phyloP scores from a whole-genome alignment of 1,284 basidiomycete genomes.

The Ganoderma lucidum region DNA sequence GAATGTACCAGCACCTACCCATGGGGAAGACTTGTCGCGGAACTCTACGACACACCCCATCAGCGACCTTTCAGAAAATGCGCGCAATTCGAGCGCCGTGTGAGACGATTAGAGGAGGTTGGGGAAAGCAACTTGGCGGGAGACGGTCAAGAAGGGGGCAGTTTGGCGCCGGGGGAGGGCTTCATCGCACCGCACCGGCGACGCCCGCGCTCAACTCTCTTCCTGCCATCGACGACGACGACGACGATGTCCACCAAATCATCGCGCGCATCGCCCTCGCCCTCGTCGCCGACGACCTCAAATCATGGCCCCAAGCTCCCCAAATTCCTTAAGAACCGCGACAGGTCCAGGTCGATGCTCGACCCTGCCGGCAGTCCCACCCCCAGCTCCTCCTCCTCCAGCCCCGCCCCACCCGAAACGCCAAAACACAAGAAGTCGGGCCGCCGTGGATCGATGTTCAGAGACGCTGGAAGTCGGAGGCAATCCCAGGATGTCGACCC shows the following conservation, averaged over 20 bases:
- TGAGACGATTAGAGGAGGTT: conserved; percentile 2
- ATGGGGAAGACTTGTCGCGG: not conserved
- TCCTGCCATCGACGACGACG: conserved; percentile 36
- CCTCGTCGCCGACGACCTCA: conserved; percentile 44
- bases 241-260: conserved; percentile 43
- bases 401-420: conserved; percentile 34
- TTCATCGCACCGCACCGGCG: conserved; percentile 17
- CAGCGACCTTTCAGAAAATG: not conserved
- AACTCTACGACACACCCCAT: not conserved
- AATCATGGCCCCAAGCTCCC: conserved; percentile 60
- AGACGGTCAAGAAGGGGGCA: not conserved
- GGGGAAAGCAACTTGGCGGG: not conserved
- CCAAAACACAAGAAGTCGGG: conserved; percentile 37
- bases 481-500: conserved; percentile 43
- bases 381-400: conserved; percentile 49
- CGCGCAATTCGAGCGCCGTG: not conserved
- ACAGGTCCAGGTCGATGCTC: conserved; percentile 65
- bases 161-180: conserved; percentile 4
- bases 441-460: conserved; percentile 38
- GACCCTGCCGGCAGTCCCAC: conserved; percentile 51
- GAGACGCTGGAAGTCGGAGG: conserved; percentile 40
- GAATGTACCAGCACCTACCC: not conserved
- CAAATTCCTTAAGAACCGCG: conserved; percentile 70
- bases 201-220: conserved; percentile 21
- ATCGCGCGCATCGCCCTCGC: conserved; percentile 41